Conservation (phyloP, 2,329 filamentous ascomycete species). For the Claviceps capensis region DNA sequence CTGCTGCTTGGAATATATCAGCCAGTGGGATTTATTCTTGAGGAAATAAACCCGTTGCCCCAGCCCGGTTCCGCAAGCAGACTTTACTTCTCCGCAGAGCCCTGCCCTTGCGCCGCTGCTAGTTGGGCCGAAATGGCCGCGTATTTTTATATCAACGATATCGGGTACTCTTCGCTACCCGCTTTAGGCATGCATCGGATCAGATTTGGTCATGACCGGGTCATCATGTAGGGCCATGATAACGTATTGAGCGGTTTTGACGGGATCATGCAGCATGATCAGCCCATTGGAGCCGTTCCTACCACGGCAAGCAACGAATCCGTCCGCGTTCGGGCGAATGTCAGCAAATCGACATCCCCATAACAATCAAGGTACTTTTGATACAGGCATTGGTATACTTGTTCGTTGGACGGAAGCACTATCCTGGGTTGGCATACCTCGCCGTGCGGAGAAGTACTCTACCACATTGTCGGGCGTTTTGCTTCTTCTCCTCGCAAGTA, state of each 20-base stretch:
- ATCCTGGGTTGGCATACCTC: background rate
- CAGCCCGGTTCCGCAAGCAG: too few relatives aligned
- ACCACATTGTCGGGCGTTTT: background rate
- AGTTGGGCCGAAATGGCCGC: too few relatives aligned
- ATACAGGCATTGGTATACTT: background rate
- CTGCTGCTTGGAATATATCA: background rate
- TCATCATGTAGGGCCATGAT: background rate
- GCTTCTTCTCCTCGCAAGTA: too few relatives aligned
- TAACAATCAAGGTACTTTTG: too few relatives aligned
- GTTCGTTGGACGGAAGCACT: background rate
- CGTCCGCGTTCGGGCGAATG: background rate
- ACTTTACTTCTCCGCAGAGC: too few relatives aligned
- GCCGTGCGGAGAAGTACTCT: background rate
- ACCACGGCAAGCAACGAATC: background rate
- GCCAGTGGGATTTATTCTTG: too few relatives aligned
- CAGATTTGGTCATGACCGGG: background rate
- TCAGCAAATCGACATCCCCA: too few relatives aligned
- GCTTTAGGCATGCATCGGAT: background rate
- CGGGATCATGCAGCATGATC: background rate
- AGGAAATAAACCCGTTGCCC: too few relatives aligned
- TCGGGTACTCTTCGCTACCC: too few relatives aligned
- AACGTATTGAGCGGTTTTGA: background rate
- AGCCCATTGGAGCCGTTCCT: background rate
- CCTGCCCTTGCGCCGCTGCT: too few relatives aligned
- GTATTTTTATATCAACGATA: too few relatives aligned